Conservation (phyloP, 2,329 filamentous ascomycete species). For the Pseudocercospora pini-densiflorae region DNA sequence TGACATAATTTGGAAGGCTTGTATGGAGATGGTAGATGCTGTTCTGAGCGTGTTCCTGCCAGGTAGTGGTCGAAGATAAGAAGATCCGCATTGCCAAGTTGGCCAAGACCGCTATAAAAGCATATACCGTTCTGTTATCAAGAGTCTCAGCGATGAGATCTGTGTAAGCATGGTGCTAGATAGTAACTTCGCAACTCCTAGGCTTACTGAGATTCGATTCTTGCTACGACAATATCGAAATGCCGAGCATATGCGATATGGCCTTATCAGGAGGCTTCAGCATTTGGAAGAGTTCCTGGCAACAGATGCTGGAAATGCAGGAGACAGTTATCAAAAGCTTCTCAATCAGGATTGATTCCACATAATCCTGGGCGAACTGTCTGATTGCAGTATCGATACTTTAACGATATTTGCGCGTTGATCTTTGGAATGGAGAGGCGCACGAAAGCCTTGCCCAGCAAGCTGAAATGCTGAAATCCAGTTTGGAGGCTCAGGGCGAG, state of each 20-base stretch:
- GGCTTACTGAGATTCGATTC: not conserved
- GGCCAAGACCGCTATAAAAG: conserved; percentile 3
- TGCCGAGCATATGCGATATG: not conserved
- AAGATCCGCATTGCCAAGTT: conserved; percentile 1
- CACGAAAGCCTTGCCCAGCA: too few species aligned
- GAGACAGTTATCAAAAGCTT: not conserved
- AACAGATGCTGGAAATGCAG: not conserved
- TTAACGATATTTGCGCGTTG: not conserved
- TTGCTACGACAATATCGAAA: not conserved
- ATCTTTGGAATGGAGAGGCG: not conserved
- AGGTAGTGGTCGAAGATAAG: conserved; percentile 8
- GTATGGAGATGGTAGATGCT: not conserved
- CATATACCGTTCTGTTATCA: not conserved
- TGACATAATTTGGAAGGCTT: conserved; percentile 5
- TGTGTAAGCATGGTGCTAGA: not conserved
- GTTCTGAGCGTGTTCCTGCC: not conserved
- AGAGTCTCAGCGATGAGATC: not conserved
- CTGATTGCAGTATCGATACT: not conserved
- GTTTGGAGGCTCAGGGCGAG: too few species aligned
- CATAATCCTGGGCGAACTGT: not conserved
- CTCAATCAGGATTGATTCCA: not conserved
- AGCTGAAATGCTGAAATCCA: too few species aligned
- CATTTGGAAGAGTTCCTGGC: not conserved
- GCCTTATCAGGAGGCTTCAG: not conserved
- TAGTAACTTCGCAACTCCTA: not conserved